Evolutionary conservation across 2,329 filamentous ascomycete species (phyloP), one percentile per base, ranked within the genome.

Genomic region (Phaeophleospora eucalypticola): DNA sequence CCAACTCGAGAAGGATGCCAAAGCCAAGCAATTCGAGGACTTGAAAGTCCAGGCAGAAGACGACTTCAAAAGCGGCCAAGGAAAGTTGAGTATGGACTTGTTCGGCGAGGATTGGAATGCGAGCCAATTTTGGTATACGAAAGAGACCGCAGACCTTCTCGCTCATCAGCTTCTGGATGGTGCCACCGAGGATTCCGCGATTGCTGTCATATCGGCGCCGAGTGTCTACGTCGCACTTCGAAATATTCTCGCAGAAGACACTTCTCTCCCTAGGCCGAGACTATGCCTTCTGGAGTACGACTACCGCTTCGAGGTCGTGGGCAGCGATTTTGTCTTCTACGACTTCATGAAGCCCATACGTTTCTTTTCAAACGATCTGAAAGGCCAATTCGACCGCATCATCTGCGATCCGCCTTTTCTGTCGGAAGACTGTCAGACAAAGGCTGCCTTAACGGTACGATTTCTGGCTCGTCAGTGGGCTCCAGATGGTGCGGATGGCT

Each of bases 61-160:
- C 38, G 72, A 76, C 12, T 73, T 75, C 49, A 65, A 70, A 9
- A 63, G 65, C 17, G 51, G 49, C 20, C 44, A 59, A 34, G 52
- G 54, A 29, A 67, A 67, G 37, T 57, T 80, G 27, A 76, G 69
- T 34, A 91, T 91, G 79, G 80, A 86, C 21, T 72, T 78, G 1
- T 93, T 91, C 59, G 74, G 75, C 1, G 87, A 91, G 67, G 84
- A 91, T 66, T 93, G 87, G 87, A 87, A 90, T 61, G 79, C 84
- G 60, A 85, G 80, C 32, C 54, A 57, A 37, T 93, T 93, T 61
- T 93, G 87, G 87, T 87, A 72, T 33, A 81, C 80, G 7, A 82
- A 89, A 43, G 79, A 83, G 54, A 90, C 86, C 18, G 87, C 87
- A 0, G 74, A 66, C 1, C 61, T 74, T 4, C 68, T 87, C 16